phyloP scores from a whole-genome alignment of 441 rosid species.

The Jatropha multifida region DNA sequence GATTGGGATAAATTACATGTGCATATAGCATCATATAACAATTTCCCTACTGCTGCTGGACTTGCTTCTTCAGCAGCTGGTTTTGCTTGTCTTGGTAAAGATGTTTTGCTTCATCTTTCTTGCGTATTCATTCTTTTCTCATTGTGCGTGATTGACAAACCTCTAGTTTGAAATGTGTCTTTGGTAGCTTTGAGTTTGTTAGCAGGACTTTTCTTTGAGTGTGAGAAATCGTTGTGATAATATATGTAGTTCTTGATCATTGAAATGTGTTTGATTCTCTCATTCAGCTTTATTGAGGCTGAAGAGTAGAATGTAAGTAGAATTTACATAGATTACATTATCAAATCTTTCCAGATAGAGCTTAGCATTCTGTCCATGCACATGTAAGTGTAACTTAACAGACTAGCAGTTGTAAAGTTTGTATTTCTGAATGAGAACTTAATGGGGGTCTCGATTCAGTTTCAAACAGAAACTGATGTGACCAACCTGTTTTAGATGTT shows the following conservation, averaged over 20 bases:
- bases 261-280: neutral
- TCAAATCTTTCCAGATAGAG: neutral
- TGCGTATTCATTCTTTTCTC: neutral
- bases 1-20: constrained; percentile 87
- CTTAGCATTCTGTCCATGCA: neutral
- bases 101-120: neutral
- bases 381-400: neutral
- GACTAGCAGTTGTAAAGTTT: neutral
- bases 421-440: neutral
- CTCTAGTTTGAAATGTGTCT: neutral
- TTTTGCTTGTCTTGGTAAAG: constrained; percentile 88
- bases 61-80: constrained; percentile 99
- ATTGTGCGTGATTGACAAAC: neutral
- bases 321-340: neutral
- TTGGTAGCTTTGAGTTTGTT: neutral
- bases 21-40: constrained; percentile 89
- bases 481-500: neutral
- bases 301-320: neutral
- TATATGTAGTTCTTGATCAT: neutral
- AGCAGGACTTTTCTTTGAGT: neutral
- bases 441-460: neutral
- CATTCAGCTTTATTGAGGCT: constrained; percentile 1
- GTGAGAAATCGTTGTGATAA: neutral
- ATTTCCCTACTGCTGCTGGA: constrained; percentile 97
- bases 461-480: neutral